A percentile compares a stretch with the other conserved stretches of the same genome.
Evolutionary conservation across 371 early-diverging fungal genomes (phyloP).

Genomic region (Coemansia linderi): DNA sequence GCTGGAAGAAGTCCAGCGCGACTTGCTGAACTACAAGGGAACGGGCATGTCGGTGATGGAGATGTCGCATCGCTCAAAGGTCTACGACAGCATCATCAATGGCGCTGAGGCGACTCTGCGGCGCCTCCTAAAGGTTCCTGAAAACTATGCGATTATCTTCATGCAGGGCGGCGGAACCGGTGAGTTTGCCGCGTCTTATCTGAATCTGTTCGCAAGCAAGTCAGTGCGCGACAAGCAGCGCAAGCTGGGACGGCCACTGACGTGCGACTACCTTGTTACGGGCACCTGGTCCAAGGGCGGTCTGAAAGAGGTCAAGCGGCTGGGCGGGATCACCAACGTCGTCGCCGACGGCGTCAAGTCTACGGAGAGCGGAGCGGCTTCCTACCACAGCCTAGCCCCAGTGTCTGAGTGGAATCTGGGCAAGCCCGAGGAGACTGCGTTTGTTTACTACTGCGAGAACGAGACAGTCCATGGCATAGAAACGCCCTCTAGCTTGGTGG

Average conservation of each 20-base stretch:
- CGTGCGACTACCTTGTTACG: slow-evolving; percentile 87
- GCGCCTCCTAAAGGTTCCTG: slow-evolving; percentile 76
- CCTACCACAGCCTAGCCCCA: slow-evolving; percentile 63
- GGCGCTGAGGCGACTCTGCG: slow-evolving; percentile 72
- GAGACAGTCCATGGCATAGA: slow-evolving; percentile 98
- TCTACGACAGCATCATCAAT: slow-evolving; percentile 74
- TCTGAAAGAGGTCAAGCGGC: slow-evolving; percentile 78
- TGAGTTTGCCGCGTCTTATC: slow-evolving; percentile 86
- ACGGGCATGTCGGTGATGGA: slow-evolving; percentile 93
- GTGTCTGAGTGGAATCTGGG: slow-evolving; percentile 69
- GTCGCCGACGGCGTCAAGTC: slow-evolving; percentile 61
- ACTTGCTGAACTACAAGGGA: slow-evolving; percentile 77
- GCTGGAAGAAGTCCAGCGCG: slow-evolving; percentile 76
- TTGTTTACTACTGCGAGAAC: slow-evolving; percentile 94
- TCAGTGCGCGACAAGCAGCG: slow-evolving; percentile 57
- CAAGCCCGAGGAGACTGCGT: slow-evolving; percentile 73
- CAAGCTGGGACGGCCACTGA: slow-evolving; percentile 53
- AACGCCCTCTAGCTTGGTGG: slow-evolving; percentile 60
- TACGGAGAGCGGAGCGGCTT: slow-evolving; percentile 53
- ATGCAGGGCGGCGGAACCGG: slow-evolving; percentile 96
- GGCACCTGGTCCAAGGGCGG: slow-evolving; percentile 94
- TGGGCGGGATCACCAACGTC: slow-evolving; percentile 74
- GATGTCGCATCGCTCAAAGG: slow-evolving; percentile 87
- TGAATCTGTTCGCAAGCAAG: slow-evolving; percentile 80
- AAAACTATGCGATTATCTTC: slow-evolving; percentile 84